Evolutionary conservation across 2,329 filamentous ascomycete genomes (phyloP), one percentile per base, ranked within the genome.

Genomic region (Talaromyces sp.): DNA sequence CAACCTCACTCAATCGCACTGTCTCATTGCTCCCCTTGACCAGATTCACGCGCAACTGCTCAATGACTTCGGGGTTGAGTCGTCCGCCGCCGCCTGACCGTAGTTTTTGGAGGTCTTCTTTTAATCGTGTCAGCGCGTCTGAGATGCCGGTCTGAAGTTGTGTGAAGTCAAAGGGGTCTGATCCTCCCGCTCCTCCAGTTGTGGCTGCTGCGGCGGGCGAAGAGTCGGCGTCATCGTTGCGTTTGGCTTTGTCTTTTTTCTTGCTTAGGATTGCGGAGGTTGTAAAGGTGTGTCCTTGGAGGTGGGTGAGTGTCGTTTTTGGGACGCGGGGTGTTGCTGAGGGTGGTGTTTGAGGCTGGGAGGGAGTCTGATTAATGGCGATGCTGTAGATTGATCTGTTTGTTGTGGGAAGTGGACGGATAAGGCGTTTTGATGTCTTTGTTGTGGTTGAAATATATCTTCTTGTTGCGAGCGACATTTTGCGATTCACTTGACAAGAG

Each of bases 1-100:
- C 89, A 64, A 91, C 72, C 72, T 90, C 88, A 10, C 84, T 82
- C 60, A 91, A 70, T 67, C 79, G 82, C 58, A 85, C 81, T 1
- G 76, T 84, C 66, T 84, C 79, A 66, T 84, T 86, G 24, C 62
- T 70, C 22, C 75, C 76, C 77, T 88, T 86, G 66, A 78, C 81
- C 57, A 89, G 70, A 59, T 83, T 79, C n/a, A 91, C 88, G 43
- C 83, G 82, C 62, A 91, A 70, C 22, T 76, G 79, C 74, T 90
- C 89, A 35, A 91, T 79, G 1, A 84, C 74, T 57, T 87, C 84
- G 0, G 86, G 85, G 67, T 88, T 89, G 72, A 89, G 83, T 31
- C 87, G 78, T 0, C 88, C 88, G 5, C 87, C 87, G 0, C 88
- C 88, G 6, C 87, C 87, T 0, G 85, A 82, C 4, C 87, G 81